Percentiles rank a stretch among this genome's conserved stretches.
These are phyloP conservation scores for Linnemannia elongata DNA, from an alignment of 192 early-diverging fungal genomes.

Conservation along the genomic window DNA sequence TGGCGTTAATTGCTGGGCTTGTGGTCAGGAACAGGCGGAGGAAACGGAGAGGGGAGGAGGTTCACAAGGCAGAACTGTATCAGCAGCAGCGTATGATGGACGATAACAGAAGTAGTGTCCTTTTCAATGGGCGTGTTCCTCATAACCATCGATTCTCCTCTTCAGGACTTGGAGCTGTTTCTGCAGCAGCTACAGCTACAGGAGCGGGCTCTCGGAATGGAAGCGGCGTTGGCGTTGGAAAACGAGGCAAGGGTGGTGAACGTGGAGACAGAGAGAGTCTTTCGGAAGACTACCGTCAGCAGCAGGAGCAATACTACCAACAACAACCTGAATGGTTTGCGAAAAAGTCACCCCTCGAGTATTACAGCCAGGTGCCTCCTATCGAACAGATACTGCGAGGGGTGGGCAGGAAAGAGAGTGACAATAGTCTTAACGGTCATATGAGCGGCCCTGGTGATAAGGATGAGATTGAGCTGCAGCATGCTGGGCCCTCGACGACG, in stretches of 20 bases:
- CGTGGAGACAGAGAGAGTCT: not conserved
- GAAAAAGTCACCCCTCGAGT: constrained; percentile 39
- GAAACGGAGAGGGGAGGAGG: not conserved
- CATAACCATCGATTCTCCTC: not conserved
- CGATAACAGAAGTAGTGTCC: constrained; percentile 3
- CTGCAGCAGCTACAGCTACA: not conserved
- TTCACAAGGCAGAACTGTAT: not conserved
- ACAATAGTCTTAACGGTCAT: not conserved
- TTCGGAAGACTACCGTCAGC: not conserved
- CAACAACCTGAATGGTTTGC: constrained; percentile 33
- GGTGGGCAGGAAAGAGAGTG: not conserved
- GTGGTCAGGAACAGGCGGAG: not conserved
- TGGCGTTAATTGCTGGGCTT: not conserved
- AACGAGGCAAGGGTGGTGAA: not conserved
- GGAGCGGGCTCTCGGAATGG: not conserved
- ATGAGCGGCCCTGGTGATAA: not conserved
- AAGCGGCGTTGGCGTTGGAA: not conserved
- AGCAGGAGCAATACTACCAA: not conserved
- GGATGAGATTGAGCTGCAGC: not conserved
- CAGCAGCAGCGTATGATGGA: constrained; percentile 26
- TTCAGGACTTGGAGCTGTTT: not conserved
- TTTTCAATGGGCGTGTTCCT: not conserved
- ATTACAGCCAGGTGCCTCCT: constrained; percentile 28
- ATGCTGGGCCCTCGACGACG: not conserved
- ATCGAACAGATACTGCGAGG: not conserved